These are phyloP conservation scores for Fusarium newnesense DNA, from an alignment of 2,329 filamentous ascomycete genomes.

Conservation along the genomic window DNA sequence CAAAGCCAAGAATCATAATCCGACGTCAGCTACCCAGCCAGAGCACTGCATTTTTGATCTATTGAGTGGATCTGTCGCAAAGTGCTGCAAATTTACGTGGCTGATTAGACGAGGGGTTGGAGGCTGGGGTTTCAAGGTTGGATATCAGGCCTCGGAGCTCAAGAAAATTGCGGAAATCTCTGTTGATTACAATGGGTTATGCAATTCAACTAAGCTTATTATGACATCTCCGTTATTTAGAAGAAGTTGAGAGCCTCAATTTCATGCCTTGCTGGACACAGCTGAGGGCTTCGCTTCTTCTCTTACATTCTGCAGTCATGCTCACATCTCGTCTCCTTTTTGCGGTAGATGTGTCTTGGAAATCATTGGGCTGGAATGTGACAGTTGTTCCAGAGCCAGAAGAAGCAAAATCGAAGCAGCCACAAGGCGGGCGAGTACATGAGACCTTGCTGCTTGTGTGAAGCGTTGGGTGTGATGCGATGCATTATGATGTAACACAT, in stretches of 20 bases:
- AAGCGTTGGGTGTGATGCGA: slow-evolving; percentile 29
- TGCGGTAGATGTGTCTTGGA: slow-evolving; percentile 15
- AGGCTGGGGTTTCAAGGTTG: slow-evolving; percentile 25
- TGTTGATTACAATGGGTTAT: background rate
- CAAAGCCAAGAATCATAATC: slow-evolving; percentile 27
- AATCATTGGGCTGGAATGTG: slow-evolving; percentile 1
- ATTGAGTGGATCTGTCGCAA: slow-evolving; percentile 21
- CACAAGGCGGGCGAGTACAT: slow-evolving; percentile 18
- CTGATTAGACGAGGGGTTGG: slow-evolving; percentile 43
- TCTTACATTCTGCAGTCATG: background rate
- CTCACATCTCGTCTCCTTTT: slow-evolving; percentile 22
- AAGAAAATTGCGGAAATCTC: background rate
- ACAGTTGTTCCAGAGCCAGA: slow-evolving; percentile 2
- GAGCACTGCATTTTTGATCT: slow-evolving; percentile 20
- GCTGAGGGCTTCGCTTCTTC: background rate
- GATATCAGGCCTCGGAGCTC: background rate
- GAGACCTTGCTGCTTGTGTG: slow-evolving; percentile 1
- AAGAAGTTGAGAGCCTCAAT: background rate
- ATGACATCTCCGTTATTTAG: background rate
- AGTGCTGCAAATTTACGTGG: slow-evolving; percentile 41
- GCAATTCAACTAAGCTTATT: background rate
- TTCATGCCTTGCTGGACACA: background rate
- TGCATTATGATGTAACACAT: slow-evolving; percentile 34
- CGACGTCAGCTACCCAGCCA: slow-evolving; percentile 30
- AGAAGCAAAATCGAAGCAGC: slow-evolving; percentile 31